These are phyloP conservation scores for Nannizziopsis arthrosporioides DNA, from an alignment of 2,329 filamentous ascomycete species.

Conservation along the genomic window DNA sequence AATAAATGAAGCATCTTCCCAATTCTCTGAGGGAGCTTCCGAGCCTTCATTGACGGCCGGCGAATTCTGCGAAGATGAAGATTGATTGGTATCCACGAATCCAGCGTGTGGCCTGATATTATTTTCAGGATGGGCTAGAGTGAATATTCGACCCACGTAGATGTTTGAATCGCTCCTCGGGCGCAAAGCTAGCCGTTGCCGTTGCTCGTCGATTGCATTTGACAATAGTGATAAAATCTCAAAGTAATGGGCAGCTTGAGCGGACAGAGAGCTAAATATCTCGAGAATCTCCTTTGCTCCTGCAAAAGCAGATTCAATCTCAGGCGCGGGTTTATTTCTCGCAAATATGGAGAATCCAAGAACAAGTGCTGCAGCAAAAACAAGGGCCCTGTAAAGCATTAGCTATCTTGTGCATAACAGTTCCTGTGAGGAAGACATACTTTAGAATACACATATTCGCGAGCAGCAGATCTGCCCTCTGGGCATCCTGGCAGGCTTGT, in stretches of 20 bases:
- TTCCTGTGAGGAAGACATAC: conserved; percentile 27
- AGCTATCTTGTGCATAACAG: not conserved
- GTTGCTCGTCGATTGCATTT: conserved; percentile 36
- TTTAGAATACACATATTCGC: conserved; percentile 51
- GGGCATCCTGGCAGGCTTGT: conserved; percentile 42
- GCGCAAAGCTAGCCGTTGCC: conserved; percentile 23
- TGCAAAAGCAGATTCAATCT: conserved; percentile 40
- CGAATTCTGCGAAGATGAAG: conserved; percentile 9
- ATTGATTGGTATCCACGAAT: not conserved
- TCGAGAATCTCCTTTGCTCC: conserved; percentile 41
- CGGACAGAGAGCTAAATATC: conserved; percentile 39
- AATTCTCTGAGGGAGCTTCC: not conserved
- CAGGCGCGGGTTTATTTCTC: conserved; percentile 35
- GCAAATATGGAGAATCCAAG: conserved; percentile 48
- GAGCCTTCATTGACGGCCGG: not conserved
- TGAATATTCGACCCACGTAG: conserved; percentile 31
- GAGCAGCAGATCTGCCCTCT: conserved; percentile 35
- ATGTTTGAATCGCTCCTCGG: conserved; percentile 20
- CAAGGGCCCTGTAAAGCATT: conserved; percentile 33
- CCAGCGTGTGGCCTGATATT: no score
- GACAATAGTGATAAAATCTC: conserved; percentile 43
- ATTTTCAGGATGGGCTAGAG: conserved; percentile 18
- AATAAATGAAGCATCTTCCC: not conserved
- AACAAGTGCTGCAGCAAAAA: conserved; percentile 48
- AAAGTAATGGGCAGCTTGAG: conserved; percentile 47